phyloP scores from a whole-genome alignment of 2,329 filamentous ascomycete genomes.

The Fusarium ramigenum region DNA sequence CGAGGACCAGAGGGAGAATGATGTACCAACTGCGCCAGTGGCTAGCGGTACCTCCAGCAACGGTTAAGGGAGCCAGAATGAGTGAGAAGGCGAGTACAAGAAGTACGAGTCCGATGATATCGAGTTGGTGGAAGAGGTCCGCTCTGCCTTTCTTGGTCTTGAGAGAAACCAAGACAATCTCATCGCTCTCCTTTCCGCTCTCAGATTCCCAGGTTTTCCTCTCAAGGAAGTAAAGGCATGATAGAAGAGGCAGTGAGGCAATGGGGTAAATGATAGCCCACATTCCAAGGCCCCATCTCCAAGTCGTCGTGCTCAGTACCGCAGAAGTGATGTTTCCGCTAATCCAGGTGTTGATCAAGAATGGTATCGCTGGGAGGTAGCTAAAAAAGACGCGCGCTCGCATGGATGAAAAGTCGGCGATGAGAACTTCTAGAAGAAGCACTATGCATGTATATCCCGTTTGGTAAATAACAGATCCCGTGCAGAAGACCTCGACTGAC shows the following conservation, averaged over 20 bases:
- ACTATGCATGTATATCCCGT: constrained; percentile 67
- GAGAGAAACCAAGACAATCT: not conserved
- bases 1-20: constrained; percentile 61
- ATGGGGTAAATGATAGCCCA: constrained; percentile 69
- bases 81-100: constrained; percentile 58
- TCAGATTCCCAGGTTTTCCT: constrained; percentile 27
- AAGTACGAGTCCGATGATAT: constrained; percentile 58
- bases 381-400: constrained; percentile 69
- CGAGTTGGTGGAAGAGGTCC: constrained; percentile 66
- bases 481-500: constrained; percentile 60
- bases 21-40: constrained; percentile 63
- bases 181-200: constrained; percentile 7
- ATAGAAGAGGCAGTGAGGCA: constrained; percentile 63
- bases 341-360: constrained; percentile 71
- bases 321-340: constrained; percentile 64
- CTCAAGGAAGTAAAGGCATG: constrained; percentile 51
- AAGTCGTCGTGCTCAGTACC: constrained; percentile 60
- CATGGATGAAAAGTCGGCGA: constrained; percentile 69
- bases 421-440: constrained; percentile 67
- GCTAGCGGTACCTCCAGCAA: constrained; percentile 59
- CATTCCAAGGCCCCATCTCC: constrained; percentile 73
- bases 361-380: constrained; percentile 68
- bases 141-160: constrained; percentile 45
- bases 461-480: constrained; percentile 65
- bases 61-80: constrained; percentile 61